Evolutionary conservation across 768 basidiomycete species (phyloP).

Genomic region (Favolaschia claudopus): DNA sequence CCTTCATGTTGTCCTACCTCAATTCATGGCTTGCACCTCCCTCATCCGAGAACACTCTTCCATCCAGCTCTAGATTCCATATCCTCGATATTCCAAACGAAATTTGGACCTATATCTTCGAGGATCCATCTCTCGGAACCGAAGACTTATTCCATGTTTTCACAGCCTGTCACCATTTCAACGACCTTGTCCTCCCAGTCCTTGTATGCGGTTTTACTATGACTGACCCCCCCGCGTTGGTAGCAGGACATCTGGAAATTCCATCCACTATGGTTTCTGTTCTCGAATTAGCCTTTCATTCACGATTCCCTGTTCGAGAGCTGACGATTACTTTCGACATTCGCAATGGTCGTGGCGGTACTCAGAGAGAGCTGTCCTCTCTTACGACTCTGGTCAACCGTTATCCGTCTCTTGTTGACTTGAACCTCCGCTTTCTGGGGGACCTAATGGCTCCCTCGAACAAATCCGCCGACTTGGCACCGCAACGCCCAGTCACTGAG

Average conservation of each 20-base stretch:
- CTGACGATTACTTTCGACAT: constrained; percentile 17
- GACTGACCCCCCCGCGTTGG: not conserved
- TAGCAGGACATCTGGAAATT: not conserved
- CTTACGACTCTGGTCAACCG: not conserved
- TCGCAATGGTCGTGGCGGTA: not conserved
- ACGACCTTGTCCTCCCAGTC: constrained; percentile 13
- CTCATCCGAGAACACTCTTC: not conserved
- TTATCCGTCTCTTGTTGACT: not conserved
- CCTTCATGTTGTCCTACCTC: not conserved
- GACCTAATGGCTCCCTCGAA: constrained; percentile 23
- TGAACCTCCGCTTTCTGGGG: constrained; percentile 17
- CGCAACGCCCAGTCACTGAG: constrained; percentile 15
- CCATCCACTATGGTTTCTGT: constrained; percentile 1
- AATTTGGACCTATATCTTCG: constrained; percentile 19
- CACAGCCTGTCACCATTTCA: constrained; percentile 15
- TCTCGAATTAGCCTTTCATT: constrained; percentile 7
- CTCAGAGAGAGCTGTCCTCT: constrained; percentile 7
- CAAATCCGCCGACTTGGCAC: constrained; percentile 11
- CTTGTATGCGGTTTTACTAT: not conserved
- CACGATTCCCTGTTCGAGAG: not conserved
- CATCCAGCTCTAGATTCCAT: not conserved
- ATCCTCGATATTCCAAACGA: constrained; percentile 10
- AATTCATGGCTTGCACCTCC: constrained; percentile 11
- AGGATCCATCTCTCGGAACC: not conserved
- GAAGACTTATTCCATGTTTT: constrained; percentile 13